These are phyloP conservation scores for Fragaria ananassa DNA, from an alignment of 306 rosid genomes.

Conservation along the genomic window DNA sequence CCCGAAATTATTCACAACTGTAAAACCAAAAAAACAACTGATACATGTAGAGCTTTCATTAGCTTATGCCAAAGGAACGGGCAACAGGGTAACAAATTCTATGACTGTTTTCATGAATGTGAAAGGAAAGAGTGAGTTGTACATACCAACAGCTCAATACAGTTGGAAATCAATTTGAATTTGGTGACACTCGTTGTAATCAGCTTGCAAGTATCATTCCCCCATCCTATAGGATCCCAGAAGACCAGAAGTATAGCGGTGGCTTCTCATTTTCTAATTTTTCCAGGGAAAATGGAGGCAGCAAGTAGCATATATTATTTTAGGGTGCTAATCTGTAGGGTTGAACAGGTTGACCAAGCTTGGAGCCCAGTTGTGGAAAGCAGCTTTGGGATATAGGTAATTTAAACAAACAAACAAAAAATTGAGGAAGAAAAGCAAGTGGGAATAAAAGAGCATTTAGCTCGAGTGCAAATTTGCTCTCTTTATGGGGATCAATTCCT, in stretches of 20 bases:
- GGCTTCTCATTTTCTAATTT: neutral
- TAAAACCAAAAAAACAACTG: neutral
- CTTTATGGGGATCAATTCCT: neutral
- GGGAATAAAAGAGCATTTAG: neutral
- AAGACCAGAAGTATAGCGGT: neutral
- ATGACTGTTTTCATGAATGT: neutral
- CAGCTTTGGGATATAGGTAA: neutral
- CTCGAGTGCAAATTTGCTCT: neutral
- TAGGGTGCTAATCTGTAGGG: neutral
- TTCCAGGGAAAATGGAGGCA: neutral
- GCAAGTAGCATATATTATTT: neutral
- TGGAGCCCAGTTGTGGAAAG: neutral
- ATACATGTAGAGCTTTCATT: neutral
- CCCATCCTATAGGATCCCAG: neutral
- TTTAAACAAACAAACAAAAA: neutral
- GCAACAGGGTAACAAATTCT: neutral
- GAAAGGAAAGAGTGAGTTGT: neutral
- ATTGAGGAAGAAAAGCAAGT: neutral
- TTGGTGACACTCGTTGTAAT: neutral
- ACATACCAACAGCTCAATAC: constrained; percentile 13
- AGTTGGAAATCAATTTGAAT: neutral
- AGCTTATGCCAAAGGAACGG: too few species aligned
- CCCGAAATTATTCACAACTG: neutral
- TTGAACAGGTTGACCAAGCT: neutral
- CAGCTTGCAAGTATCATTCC: neutral